These are phyloP conservation scores for Periconia sp. DNA, from an alignment of 2,329 filamentous ascomycete species.

Conservation along the genomic window DNA sequence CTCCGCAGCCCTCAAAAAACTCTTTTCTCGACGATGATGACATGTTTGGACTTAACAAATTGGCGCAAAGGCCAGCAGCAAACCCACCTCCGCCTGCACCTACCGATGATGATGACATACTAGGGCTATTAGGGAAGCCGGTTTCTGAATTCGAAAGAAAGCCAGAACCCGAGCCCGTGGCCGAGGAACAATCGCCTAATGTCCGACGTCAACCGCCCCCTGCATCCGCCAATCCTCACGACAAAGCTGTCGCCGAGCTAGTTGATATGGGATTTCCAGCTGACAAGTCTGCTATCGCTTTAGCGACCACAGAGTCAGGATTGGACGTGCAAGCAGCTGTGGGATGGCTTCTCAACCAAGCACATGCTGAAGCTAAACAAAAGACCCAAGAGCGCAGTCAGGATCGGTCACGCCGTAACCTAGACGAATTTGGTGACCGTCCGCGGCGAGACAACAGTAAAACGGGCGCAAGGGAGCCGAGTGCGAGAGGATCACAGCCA, in stretches of 20 bases:
- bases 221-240: constrained; percentile 60
- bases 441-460: constrained; percentile 30
- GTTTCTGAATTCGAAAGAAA: constrained; percentile 57
- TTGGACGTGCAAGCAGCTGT: constrained; percentile 85
- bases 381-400: constrained; percentile 58
- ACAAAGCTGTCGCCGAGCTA: constrained; percentile 83
- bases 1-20: constrained; percentile 26
- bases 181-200: constrained; percentile 11
- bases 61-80: constrained; percentile 55
- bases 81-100: constrained; percentile 25
- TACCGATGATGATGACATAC: constrained; percentile 68
- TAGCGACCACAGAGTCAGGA: constrained; percentile 80
- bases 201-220: constrained; percentile 23
- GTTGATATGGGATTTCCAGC: constrained; percentile 93
- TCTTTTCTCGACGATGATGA: constrained; percentile 70
- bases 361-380: constrained; percentile 81
- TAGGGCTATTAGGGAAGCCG: constrained; percentile 66
- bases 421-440: constrained; percentile 32
- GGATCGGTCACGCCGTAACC: constrained; percentile 29
- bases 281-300: constrained; percentile 79
- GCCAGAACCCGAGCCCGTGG: constrained; percentile 20
- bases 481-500: constrained; percentile 51
- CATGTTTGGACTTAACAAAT: constrained; percentile 78
- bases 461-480: constrained; percentile 36
- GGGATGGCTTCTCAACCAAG: constrained; percentile 88